phyloP scores from a whole-genome alignment of 805 yeast genomes.

The Pichia thaimueangensis region DNA sequence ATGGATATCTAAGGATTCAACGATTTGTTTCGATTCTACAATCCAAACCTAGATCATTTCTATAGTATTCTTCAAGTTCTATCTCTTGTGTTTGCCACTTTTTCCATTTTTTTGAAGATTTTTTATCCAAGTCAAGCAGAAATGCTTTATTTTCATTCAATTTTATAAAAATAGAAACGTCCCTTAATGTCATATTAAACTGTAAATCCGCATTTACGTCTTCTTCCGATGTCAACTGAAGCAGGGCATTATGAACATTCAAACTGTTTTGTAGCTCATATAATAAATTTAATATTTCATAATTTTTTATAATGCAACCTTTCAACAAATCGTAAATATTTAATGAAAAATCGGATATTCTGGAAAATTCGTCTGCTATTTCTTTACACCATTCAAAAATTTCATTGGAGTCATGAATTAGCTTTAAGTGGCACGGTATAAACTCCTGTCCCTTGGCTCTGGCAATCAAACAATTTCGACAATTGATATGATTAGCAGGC shows the following conservation, averaged over 20 bases:
- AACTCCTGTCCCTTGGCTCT: slow-evolving; percentile 26
- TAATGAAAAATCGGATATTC: background rate
- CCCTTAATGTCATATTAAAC: slow-evolving; percentile 46
- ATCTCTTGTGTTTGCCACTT: slow-evolving; percentile 36
- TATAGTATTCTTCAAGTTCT: slow-evolving; percentile 12
- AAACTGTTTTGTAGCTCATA: slow-evolving; percentile 31
- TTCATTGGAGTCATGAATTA: slow-evolving; percentile 26
- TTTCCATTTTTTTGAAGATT: slow-evolving; percentile 35
- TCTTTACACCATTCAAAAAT: slow-evolving; percentile 33
- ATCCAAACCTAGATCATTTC: slow-evolving; percentile 4
- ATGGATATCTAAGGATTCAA: slow-evolving; percentile 22
- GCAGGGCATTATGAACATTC: slow-evolving; percentile 29
- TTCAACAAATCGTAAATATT: slow-evolving; percentile 6
- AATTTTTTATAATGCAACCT: slow-evolving; percentile 8
- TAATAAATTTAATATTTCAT: slow-evolving; percentile 14
- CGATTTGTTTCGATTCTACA: slow-evolving; percentile 17
- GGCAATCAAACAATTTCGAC: slow-evolving; percentile 42
- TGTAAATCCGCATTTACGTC: slow-evolving; percentile 42
- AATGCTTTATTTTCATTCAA: slow-evolving; percentile 24
- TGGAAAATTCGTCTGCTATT: slow-evolving; percentile 12
- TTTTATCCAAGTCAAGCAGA: slow-evolving; percentile 45
- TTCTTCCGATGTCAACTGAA: slow-evolving; percentile 25
- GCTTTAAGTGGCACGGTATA: slow-evolving; percentile 37
- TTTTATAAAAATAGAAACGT: slow-evolving; percentile 43
- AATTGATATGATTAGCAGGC: slow-evolving; percentile 26